A percentile compares a stretch with the other conserved stretches of the same genome.
Conservation (phyloP, 192 early-diverging fungal species). For the Umbelopsis sp. region DNA sequence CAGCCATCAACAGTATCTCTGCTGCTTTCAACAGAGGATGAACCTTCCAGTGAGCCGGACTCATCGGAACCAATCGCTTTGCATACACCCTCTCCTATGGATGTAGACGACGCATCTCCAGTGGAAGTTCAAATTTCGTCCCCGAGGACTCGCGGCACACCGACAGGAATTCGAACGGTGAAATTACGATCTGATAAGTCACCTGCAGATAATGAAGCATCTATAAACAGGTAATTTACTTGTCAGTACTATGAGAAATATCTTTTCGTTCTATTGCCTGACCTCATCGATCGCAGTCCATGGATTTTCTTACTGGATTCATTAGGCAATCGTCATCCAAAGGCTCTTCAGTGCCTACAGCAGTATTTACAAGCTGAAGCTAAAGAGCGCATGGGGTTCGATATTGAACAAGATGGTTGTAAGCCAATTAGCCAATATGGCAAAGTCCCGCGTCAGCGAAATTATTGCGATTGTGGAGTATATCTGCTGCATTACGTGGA, state of each 20-base stretch:
- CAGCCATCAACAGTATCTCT: neutral
- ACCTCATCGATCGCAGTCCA: slow-evolving; percentile 37
- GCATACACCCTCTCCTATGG: no score
- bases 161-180: no score
- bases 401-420: slow-evolving; percentile 30
- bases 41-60: no score
- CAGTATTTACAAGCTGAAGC: slow-evolving; percentile 44
- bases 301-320: slow-evolving; percentile 71
- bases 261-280: neutral
- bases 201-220: no score
- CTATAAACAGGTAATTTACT: no score
- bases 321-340: slow-evolving; percentile 50
- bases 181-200: no score
- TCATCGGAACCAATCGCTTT: no score
- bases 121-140: no score
- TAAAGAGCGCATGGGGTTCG: slow-evolving; percentile 45
- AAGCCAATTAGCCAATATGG: neutral
- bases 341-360: slow-evolving; percentile 41
- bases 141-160: no score
- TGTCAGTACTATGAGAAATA: neutral
- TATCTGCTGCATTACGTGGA: slow-evolving; percentile 84
- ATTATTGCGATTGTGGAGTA: slow-evolving; percentile 89
- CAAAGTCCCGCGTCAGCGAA: slow-evolving; percentile 72
- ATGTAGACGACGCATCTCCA: no score
- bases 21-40: neutral